A percentile compares a stretch with the other conserved stretches of the same genome.
Conservation (phyloP, 306 rosid species). For the Lathyrus sativus region DNA sequence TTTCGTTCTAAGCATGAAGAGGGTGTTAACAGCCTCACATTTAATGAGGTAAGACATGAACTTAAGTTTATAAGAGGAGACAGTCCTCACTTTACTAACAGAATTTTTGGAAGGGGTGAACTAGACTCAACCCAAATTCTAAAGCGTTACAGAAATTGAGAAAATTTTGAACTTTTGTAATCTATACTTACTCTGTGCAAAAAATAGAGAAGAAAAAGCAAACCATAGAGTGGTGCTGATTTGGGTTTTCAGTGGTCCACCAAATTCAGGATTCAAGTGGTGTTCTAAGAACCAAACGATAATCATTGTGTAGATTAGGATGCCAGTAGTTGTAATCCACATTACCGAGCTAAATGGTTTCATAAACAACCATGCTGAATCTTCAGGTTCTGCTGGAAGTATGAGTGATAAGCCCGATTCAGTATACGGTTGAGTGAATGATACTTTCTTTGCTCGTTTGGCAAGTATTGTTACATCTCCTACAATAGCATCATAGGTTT, state of each 20-base stretch:
- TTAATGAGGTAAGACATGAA: too few species aligned
- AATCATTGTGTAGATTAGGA: constrained; percentile 59
- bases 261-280: constrained; percentile 50
- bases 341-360: constrained; percentile 56
- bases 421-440: constrained; percentile 66
- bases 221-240: constrained; percentile 66
- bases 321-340: constrained; percentile 52
- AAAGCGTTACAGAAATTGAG: not conserved
- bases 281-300: constrained; percentile 67
- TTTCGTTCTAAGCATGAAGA: too few species aligned
- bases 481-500: constrained; percentile 55
- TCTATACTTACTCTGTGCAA: constrained; percentile 60
- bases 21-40: too few species aligned
- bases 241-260: constrained; percentile 60
- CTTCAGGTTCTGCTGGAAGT: constrained; percentile 45
- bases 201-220: constrained; percentile 67
- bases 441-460: constrained; percentile 40
- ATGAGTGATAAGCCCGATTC: constrained; percentile 60
- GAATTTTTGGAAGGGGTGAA: not conserved
- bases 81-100: too few species aligned
- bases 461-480: constrained; percentile 68
- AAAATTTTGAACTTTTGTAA: not conserved
- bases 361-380: constrained; percentile 54
- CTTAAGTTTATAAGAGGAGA: too few species aligned
- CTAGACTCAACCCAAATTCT: too few species aligned